Conservation (phyloP, 352 stramenopile genomes). For the Phytophthora fragariae region DNA sequence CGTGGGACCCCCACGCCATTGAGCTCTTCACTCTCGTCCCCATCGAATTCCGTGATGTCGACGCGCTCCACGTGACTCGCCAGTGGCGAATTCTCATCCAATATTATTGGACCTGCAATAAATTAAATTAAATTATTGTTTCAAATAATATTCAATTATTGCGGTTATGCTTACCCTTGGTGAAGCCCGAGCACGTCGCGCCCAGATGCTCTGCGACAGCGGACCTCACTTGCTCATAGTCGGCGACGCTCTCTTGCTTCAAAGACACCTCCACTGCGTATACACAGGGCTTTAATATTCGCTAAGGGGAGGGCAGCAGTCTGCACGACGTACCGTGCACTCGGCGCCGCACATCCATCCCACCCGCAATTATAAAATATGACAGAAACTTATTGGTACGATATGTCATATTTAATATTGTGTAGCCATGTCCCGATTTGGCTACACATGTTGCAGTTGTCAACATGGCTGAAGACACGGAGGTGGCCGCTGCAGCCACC, state of each 20-base stretch:
- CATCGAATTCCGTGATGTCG: constrained; percentile 51
- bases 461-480: not conserved
- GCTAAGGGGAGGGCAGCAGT: not conserved
- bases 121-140: not conserved
- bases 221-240: constrained; percentile 42
- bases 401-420: not conserved
- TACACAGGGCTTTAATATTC: not conserved
- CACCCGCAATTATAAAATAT: constrained; percentile 5
- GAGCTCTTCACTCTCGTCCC: constrained; percentile 10
- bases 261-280: constrained; percentile 66
- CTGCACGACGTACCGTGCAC: constrained; percentile 30
- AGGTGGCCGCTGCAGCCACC: not conserved
- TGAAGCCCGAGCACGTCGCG: constrained; percentile 39
- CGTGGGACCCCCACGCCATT: constrained; percentile 26
- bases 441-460: constrained; percentile 16
- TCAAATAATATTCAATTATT: not conserved
- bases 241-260: constrained; percentile 55
- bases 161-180: constrained; percentile 23
- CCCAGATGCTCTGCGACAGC: constrained; percentile 36
- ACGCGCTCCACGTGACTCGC: constrained; percentile 48
- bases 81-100: constrained; percentile 38
- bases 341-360: constrained; percentile 24
- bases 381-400: not conserved
- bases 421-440: constrained; percentile 33
- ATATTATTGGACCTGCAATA: constrained; percentile 38